phyloP scores from a whole-genome alignment of 257 asterid genomes.

The Fraxinus quadrangulata region DNA sequence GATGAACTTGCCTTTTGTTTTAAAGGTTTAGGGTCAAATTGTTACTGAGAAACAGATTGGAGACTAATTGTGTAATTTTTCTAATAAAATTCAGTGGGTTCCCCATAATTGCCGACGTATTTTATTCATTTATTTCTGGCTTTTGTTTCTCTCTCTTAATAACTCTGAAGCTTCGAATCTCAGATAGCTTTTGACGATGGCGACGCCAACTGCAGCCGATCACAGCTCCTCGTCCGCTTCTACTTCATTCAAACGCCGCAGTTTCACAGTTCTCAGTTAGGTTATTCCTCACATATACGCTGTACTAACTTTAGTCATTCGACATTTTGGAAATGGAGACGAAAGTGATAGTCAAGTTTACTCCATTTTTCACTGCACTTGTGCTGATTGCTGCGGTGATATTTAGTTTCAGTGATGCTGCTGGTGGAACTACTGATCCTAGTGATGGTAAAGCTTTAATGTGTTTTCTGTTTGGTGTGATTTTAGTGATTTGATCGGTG shows the following conservation, averaged over 20 bases:
- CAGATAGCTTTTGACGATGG: slow-evolving; percentile 59
- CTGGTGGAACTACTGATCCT: slow-evolving; percentile 61
- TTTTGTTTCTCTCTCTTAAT: slow-evolving; percentile 39
- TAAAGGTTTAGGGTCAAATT: neutral
- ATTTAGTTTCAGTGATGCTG: slow-evolving; percentile 28
- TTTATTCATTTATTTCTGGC: slow-evolving; percentile 17
- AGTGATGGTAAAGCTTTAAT: slow-evolving; percentile 53
- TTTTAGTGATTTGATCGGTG: slow-evolving; percentile 26
- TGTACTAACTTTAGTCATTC: slow-evolving; percentile 20
- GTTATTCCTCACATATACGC: slow-evolving; percentile 8
- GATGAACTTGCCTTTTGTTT: neutral
- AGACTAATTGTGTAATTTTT: neutral
- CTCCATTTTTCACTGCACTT: slow-evolving; percentile 29
- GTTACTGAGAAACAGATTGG: neutral
- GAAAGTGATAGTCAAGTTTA: slow-evolving; percentile 27
- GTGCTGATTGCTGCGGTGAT: slow-evolving; percentile 38
- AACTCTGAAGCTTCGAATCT: slow-evolving; percentile 64
- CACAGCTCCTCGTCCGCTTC: slow-evolving; percentile 25
- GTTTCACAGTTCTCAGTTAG: slow-evolving; percentile 33
- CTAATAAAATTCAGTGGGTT: neutral
- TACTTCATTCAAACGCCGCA: slow-evolving; percentile 1
- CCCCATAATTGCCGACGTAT: slow-evolving; percentile 55
- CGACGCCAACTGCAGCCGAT: slow-evolving; percentile 40
- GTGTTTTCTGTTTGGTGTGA: neutral
- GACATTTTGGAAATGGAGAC: slow-evolving; percentile 38